These are phyloP conservation scores for Cicer bijugum DNA, from an alignment of 306 rosid genomes.

Conservation along the genomic window DNA sequence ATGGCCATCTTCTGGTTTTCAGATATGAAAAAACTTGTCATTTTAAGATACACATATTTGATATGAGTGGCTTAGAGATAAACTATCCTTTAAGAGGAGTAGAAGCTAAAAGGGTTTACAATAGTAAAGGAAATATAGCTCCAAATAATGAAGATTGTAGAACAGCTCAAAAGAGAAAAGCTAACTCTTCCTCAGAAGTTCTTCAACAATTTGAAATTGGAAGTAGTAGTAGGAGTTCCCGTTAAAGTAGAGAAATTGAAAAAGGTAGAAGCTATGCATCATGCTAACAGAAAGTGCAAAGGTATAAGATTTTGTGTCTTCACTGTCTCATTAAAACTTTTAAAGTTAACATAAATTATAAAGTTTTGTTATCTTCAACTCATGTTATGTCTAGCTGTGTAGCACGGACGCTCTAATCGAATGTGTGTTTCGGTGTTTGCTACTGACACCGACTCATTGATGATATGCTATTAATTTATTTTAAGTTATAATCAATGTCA, in stretches of 20 bases:
- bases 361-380: no score
- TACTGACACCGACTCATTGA: no score
- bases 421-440: no score
- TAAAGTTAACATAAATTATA: no score
- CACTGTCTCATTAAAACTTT: no score
- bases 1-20: slow-evolving; percentile 43
- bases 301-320: no score
- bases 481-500: no score
- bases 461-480: no score
- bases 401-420: no score
- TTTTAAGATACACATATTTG: slow-evolving; percentile 26
- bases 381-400: no score
- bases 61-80: slow-evolving; percentile 40
- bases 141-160: neutral
- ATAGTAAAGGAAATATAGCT: neutral
- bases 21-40: slow-evolving; percentile 11
- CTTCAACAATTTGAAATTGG: neutral
- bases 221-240: neutral
- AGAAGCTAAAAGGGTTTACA: slow-evolving; percentile 10
- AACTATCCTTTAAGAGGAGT: slow-evolving; percentile 4
- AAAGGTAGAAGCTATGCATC: neutral
- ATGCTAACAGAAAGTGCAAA: no score
- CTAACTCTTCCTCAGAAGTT: neutral
- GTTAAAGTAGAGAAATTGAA: neutral
- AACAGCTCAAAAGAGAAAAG: slow-evolving; percentile 12